Base-by-base conservation (phyloP, 2,329 filamentous ascomycete species). In the Fusarium sp. region DNA sequence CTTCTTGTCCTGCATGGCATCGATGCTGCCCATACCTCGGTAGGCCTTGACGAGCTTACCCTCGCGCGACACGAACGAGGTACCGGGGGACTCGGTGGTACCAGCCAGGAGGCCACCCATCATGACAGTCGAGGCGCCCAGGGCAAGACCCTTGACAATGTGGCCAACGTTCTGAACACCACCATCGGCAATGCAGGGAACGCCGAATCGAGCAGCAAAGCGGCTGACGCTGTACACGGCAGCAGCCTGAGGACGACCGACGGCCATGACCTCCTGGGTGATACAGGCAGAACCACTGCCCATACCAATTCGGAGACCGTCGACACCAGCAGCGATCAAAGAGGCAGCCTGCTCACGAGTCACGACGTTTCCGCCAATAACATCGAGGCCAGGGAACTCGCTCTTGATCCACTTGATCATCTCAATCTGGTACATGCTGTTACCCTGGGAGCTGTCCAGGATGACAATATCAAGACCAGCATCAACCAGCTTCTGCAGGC, bases 1-100 rank as follows among this genome's bases (percentile, higher is more conserved):
- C 89, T 98, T 98, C 91, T 96, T 98, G 86, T 98, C 96, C 86
- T 98, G 95, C 96, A 99, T 99, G 77, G 96, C 96, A 80, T 98
- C 96, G 82, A 99, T 99, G 85, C 93, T 95, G 77, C 96, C 96
- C 96, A 99, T 99, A 70, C 96, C 96, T 84, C 96, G 94, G 89
- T 99, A 99, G 45, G 96, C 95, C 90, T 99, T 99, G 84, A 99
- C 96, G 64, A 99, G 92, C 89, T 98, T 97, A 75, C 96, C 96
- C 85, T 98, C 96, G 70, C 94, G 93, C 80, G 94, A 97, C 78
- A 99, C 94, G 81, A 97, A 98, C 77, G 97, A 98, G 76, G 96
- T 95, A 75, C 96, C 97, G 38, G 96, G 96, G 40, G 96, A 98
- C 86, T 99, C 96, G 47, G 96, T 98, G 73, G 96, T 98, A 82